Conservation (phyloP, 768 basidiomycete species). For the Erythrobasidium yunnanense region DNA sequence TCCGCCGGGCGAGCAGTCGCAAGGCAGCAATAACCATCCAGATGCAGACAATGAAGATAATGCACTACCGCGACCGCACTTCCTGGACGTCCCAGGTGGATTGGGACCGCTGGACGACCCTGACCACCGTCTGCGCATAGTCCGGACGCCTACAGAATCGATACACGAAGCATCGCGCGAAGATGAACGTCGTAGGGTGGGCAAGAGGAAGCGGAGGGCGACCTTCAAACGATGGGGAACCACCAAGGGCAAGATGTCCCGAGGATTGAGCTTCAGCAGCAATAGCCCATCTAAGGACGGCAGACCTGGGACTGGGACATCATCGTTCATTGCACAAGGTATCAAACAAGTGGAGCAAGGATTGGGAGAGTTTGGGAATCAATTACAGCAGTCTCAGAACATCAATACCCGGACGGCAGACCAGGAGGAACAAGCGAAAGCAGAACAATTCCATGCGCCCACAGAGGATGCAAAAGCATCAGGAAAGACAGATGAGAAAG, state of each 20-base stretch:
- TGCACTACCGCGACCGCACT: background rate
- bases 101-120: conserved; percentile 50
- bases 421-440: conserved; percentile 28
- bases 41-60: background rate
- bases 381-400: background rate
- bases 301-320: background rate
- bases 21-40: background rate
- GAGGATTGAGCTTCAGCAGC: conserved; percentile 9
- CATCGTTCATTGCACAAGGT: background rate
- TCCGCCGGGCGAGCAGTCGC: no score
- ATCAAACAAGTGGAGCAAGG: background rate
- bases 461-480: conserved; percentile 42
- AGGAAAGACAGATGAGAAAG: conserved; percentile 38
- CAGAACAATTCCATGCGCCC: conserved; percentile 20
- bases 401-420: conserved; percentile 17
- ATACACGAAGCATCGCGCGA: conserved; percentile 75
- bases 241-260: conserved; percentile 11
- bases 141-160: conserved; percentile 78
- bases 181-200: conserved; percentile 45
- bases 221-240: conserved; percentile 2
- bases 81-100: conserved; percentile 1
- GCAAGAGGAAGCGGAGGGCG: conserved; percentile 18
- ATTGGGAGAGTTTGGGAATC: conserved; percentile 1
- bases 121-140: conserved; percentile 73
- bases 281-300: background rate